Conservation (phyloP, 768 basidiomycete species). For the Strobilomyces echinocephalus region DNA sequence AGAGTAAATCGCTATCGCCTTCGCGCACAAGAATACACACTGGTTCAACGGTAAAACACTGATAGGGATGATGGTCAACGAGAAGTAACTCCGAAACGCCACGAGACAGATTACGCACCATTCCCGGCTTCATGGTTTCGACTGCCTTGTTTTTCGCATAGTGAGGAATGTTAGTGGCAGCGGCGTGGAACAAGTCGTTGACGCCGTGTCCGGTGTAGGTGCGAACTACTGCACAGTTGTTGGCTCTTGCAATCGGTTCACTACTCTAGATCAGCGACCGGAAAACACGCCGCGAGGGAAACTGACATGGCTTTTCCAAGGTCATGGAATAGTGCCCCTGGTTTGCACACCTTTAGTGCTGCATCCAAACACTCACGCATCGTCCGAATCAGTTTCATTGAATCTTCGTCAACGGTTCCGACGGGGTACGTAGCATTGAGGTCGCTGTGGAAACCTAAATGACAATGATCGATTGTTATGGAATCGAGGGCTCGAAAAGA, state of each 20-base stretch:
- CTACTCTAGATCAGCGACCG: conserved; percentile 34
- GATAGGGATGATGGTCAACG: conserved; percentile 5
- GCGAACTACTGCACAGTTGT: conserved; percentile 86
- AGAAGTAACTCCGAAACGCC: neutral
- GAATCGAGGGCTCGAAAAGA: conserved; percentile 2
- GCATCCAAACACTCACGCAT: conserved; percentile 82
- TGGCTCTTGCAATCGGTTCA: conserved; percentile 79
- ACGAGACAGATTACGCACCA: conserved; percentile 47
- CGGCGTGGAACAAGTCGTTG: conserved; percentile 77
- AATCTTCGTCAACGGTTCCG: conserved; percentile 78
- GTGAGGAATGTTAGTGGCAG: conserved; percentile 82
- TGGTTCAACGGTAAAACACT: conserved; percentile 77
- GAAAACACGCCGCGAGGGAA: conserved; percentile 6
- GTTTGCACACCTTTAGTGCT: conserved; percentile 90
- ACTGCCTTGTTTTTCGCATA: conserved; percentile 93
- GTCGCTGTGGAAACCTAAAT: conserved; percentile 82
- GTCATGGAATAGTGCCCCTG: conserved; percentile 85
- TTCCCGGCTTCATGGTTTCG: conserved; percentile 91
- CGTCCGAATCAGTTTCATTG: conserved; percentile 74
- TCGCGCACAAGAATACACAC: conserved; percentile 35
- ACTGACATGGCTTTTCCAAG: conserved; percentile 81
- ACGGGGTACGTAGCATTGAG: conserved; percentile 92
- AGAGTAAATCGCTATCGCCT: neutral
- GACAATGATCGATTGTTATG: neutral
- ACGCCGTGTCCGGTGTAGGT: conserved; percentile 91